These are phyloP conservation scores for Ogataea paraovalis DNA, from an alignment of 805 yeast genomes.

Conservation along the genomic window DNA sequence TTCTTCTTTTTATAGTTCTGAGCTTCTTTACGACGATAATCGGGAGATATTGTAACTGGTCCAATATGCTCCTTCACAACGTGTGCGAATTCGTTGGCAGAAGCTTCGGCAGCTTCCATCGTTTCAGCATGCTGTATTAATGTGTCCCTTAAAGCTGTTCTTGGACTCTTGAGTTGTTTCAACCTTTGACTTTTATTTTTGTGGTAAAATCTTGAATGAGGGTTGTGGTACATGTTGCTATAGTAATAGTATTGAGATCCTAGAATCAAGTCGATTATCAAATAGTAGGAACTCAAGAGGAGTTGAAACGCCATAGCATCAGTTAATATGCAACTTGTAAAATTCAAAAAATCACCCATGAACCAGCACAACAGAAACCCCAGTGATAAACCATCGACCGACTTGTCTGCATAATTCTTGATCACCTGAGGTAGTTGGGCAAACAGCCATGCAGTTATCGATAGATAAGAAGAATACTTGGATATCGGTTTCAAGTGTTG, in stretches of 20 bases:
- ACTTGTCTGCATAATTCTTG: slow-evolving; percentile 51
- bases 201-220: slow-evolving; percentile 25
- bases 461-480: slow-evolving; percentile 31
- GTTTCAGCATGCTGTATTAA: slow-evolving; percentile 9
- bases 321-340: slow-evolving; percentile 45
- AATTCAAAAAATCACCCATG: slow-evolving; percentile 56
- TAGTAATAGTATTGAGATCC: slow-evolving; percentile 47
- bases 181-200: slow-evolving; percentile 13
- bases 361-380: slow-evolving; percentile 62
- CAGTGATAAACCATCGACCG: slow-evolving; percentile 66
- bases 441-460: slow-evolving; percentile 61
- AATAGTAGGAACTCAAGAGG: slow-evolving; percentile 43
- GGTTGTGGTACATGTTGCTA: slow-evolving; percentile 37
- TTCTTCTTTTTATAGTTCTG: background rate
- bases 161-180: slow-evolving; percentile 21
- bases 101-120: slow-evolving; percentile 1
- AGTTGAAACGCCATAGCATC: slow-evolving; percentile 46
- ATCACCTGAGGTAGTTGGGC: slow-evolving; percentile 73
- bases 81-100: background rate
- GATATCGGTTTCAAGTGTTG: slow-evolving; percentile 24
- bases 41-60: slow-evolving; percentile 7
- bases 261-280: slow-evolving; percentile 44
- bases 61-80: slow-evolving; percentile 2
- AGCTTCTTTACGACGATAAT: background rate
- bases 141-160: slow-evolving; percentile 20